These are phyloP conservation scores for Starmerella kuoi DNA, from an alignment of 805 yeast genomes.

Conservation along the genomic window DNA sequence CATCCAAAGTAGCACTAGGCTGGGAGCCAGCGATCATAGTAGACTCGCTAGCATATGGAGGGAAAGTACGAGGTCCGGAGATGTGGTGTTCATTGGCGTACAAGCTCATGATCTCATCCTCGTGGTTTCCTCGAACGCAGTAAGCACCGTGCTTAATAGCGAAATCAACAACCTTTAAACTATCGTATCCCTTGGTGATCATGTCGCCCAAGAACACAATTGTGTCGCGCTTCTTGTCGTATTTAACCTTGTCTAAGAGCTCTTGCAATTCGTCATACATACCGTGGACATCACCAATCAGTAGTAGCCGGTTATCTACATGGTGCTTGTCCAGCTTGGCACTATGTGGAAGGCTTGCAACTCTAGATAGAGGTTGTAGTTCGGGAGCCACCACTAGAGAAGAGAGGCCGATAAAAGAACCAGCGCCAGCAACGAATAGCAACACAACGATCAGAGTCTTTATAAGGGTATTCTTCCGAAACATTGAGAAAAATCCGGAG, in stretches of 20 bases:
- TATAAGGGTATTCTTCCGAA: not conserved
- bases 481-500: too few relatives aligned
- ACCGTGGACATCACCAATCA: conserved; percentile 88
- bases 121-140: conserved; percentile 86
- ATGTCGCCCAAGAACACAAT: conserved; percentile 74
- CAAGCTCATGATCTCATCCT: conserved; percentile 51
- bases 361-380: conserved; percentile 21
- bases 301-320: conserved; percentile 37
- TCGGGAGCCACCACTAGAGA: conserved; percentile 6
- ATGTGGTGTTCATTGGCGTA: conserved; percentile 52
- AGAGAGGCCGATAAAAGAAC: conserved; percentile 2
- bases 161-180: conserved; percentile 53
- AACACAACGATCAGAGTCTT: not conserved
- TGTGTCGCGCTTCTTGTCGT: conserved; percentile 36
- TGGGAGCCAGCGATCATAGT: conserved; percentile 17
- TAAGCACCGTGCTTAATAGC: conserved; percentile 47
- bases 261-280: conserved; percentile 43
- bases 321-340: conserved; percentile 13
- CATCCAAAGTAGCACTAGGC: conserved; percentile 14
- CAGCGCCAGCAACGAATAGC: conserved; percentile 3
- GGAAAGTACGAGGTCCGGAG: conserved; percentile 22
- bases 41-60: conserved; percentile 21
- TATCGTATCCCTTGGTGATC: conserved; percentile 70
- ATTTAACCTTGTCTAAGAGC: conserved; percentile 41
- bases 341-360: conserved; percentile 18